These are phyloP conservation scores for Saccharomycopsis guyanensis DNA, from an alignment of 805 yeast species.

Conservation along the genomic window DNA sequence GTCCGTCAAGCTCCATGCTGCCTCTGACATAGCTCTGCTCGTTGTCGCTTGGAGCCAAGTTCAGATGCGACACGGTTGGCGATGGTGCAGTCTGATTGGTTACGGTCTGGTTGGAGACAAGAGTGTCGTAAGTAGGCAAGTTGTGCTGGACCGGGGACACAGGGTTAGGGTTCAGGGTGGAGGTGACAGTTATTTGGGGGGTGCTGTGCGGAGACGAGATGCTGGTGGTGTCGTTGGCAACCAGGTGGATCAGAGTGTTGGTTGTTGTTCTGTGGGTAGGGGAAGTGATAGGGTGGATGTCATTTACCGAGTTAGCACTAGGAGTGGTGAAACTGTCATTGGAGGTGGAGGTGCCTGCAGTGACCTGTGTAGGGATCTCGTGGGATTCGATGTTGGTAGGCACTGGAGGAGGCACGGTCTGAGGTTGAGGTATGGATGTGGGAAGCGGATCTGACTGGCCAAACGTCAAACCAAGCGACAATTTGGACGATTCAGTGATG, in stretches of 20 bases:
- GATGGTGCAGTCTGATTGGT: not conserved
- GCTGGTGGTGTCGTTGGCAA: not conserved
- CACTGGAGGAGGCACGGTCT: not conserved
- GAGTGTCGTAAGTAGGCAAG: no score
- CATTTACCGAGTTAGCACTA: not conserved
- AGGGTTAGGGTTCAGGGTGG: not conserved
- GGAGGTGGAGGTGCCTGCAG: not conserved
- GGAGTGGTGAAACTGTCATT: not conserved
- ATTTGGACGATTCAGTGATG: not conserved
- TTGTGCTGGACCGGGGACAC: not conserved
- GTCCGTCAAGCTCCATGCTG: slow-evolving; percentile 4
- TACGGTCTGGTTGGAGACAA: no score
- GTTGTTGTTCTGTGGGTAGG: no score
- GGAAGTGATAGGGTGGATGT: not conserved
- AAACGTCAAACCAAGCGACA: not conserved
- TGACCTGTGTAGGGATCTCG: no score
- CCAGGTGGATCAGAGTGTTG: no score
- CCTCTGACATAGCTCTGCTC: not conserved
- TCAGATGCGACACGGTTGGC: not conserved
- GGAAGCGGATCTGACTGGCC: not conserved
- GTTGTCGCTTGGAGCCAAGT: not conserved
- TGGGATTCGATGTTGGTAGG: not conserved
- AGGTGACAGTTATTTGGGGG: no score
- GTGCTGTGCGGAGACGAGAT: not conserved
- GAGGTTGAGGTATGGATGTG: not conserved